These are phyloP conservation scores for Suillus hirtellus DNA, from an alignment of 768 basidiomycete genomes.

Conservation along the genomic window DNA sequence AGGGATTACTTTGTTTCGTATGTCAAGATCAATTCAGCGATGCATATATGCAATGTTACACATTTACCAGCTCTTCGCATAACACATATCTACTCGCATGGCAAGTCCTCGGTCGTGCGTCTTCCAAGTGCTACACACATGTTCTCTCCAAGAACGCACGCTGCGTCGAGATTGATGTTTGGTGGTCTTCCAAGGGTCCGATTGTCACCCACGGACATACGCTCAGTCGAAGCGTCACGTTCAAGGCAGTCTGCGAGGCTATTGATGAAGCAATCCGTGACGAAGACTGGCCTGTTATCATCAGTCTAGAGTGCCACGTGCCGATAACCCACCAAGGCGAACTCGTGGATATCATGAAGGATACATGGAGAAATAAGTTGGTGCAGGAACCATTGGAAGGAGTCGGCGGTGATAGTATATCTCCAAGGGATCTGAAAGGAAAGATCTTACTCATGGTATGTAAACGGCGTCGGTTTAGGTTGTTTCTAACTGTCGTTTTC, in stretches of 20 bases:
- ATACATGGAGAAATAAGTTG: conserved; percentile 52
- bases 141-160: conserved; percentile 52
- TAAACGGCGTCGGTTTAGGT: neutral
- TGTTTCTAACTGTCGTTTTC: neutral
- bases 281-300: conserved; percentile 55
- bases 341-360: conserved; percentile 52
- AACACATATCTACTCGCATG: conserved; percentile 65
- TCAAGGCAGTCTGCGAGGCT: conserved; percentile 52
- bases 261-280: conserved; percentile 40
- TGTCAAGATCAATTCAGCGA: conserved; percentile 6
- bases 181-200: conserved; percentile 54
- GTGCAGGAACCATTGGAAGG: conserved; percentile 40
- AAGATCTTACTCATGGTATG: conserved; percentile 59
- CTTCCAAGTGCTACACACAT: conserved; percentile 54
- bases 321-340: conserved; percentile 48
- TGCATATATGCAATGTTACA: neutral
- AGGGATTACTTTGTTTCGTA: conserved; percentile 58
- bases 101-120: conserved; percentile 56
- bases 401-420: conserved; percentile 36
- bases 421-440: conserved; percentile 50
- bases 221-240: conserved; percentile 51
- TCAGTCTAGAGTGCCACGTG: conserved; percentile 67
- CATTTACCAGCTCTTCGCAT: conserved; percentile 52
- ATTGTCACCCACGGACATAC: conserved; percentile 66
- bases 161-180: conserved; percentile 71